Conservation (phyloP, 805 yeast genomes). For the Barnettozyma wickerhamii region DNA sequence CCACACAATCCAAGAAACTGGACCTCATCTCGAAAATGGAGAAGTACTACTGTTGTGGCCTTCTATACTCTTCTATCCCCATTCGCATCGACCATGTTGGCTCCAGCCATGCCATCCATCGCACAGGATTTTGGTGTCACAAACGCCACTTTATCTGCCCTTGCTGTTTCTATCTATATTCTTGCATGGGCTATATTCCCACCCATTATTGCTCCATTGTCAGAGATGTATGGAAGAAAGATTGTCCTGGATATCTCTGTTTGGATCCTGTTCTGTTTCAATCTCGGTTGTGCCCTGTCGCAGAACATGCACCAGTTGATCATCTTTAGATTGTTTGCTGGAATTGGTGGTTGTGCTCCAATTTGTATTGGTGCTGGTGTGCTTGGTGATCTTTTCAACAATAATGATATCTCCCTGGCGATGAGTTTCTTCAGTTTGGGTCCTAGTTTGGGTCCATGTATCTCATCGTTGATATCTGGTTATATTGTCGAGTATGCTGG, state of each 20-base stretch:
- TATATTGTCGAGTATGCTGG: conserved; percentile 44
- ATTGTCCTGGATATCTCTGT: conserved; percentile 47
- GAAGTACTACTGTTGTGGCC: conserved; percentile 43
- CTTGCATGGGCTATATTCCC: conserved; percentile 66
- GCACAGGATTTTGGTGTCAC: conserved; percentile 40
- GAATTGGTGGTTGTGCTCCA: conserved; percentile 65
- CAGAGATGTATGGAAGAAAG: conserved; percentile 56
- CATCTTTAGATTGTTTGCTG: conserved; percentile 58
- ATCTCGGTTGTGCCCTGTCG: conserved; percentile 55
- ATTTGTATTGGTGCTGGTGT: conserved; percentile 68
- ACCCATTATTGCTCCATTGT: conserved; percentile 54
- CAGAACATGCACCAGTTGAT: conserved; percentile 51
- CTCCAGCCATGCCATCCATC: conserved; percentile 55
- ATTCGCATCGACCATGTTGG: conserved; percentile 55
- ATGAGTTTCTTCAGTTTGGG: conserved; percentile 49
- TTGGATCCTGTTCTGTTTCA: conserved; percentile 44
- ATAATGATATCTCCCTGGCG: conserved; percentile 47
- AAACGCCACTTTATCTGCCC: conserved; percentile 35
- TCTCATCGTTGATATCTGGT: conserved; percentile 57
- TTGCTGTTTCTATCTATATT: conserved; percentile 54
- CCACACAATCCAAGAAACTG: conserved; percentile 64
- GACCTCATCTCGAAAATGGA: conserved; percentile 38
- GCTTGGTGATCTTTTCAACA: conserved; percentile 55
- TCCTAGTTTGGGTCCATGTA: conserved; percentile 53
- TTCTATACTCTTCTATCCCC: conserved; percentile 57